A percentile compares a stretch with the other conserved stretches of the same genome.
phyloP scores from a whole-genome alignment of 2,329 filamentous ascomycete species.

The Arthrobotrys sinensis region DNA sequence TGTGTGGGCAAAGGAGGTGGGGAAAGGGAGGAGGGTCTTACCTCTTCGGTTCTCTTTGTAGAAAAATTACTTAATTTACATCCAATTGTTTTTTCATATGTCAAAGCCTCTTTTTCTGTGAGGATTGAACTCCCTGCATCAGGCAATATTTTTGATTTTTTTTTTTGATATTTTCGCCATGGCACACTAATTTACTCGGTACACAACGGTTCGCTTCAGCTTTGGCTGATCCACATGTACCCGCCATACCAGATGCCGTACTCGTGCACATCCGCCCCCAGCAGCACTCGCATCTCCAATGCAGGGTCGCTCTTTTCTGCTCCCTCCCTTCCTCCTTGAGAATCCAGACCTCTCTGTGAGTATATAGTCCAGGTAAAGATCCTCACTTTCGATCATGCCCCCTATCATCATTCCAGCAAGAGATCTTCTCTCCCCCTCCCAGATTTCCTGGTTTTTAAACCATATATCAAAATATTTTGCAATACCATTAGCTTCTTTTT shows the following conservation, averaged over 20 bases:
- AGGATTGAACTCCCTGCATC: constrained; percentile 1
- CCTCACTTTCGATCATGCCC: constrained; percentile 11
- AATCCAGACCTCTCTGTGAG: background rate
- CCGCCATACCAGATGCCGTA: constrained; percentile 2
- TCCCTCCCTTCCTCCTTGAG: background rate
- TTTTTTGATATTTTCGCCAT: background rate
- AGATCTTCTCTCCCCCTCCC: constrained; percentile 1
- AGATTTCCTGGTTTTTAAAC: background rate
- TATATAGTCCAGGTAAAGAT: constrained; percentile 24
- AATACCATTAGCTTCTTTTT: constrained; percentile 7
- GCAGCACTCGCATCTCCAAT: constrained; percentile 5
- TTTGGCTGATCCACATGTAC: constrained; percentile 12
- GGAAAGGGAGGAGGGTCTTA: background rate
- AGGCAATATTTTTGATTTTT: background rate
- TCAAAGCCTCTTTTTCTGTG: constrained; percentile 1
- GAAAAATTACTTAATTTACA: background rate
- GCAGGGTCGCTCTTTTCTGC: constrained; percentile 1
- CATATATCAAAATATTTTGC: background rate
- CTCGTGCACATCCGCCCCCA: constrained; percentile 14
- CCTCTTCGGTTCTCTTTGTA: background rate
- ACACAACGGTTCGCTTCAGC: constrained; percentile 17
- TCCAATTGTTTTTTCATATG: background rate
- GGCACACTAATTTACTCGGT: constrained; percentile 10
- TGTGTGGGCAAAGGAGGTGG: constrained; percentile 4
- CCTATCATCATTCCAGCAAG: constrained; percentile 19